phyloP scores from a whole-genome alignment of 495 filamentous ascomycete species.

The Aspergillus sclerotiicarbonarius region DNA sequence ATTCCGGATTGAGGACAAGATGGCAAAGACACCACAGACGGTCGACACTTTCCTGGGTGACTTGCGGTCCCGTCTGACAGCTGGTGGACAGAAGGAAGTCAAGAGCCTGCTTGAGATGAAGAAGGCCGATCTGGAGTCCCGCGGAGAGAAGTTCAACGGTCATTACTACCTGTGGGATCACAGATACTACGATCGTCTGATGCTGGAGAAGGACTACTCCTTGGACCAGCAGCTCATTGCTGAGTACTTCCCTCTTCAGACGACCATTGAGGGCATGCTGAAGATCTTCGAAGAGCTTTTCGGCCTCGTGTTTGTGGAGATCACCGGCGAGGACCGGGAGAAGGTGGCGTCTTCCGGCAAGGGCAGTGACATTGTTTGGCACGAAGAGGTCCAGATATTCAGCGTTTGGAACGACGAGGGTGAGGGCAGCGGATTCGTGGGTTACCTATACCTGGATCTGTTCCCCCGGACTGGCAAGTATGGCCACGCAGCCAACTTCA shows the following conservation, averaged over 20 bases:
- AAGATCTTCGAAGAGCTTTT: constrained; percentile 92
- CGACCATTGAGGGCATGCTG: constrained; percentile 86
- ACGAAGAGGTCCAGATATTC: constrained; percentile 67
- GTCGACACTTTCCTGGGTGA: constrained; percentile 84
- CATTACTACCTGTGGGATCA: constrained; percentile 92
- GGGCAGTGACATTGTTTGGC: constrained; percentile 67
- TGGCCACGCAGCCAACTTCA: constrained; percentile 75
- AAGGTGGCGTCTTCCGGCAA: constrained; percentile 55
- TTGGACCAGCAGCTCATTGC: constrained; percentile 87
- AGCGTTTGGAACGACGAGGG: constrained; percentile 69
- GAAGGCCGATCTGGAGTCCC: constrained; percentile 65
- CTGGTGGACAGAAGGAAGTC: constrained; percentile 77
- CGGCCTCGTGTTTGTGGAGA: constrained; percentile 85
- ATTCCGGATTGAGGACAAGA: constrained; percentile 92
- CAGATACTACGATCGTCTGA: constrained; percentile 82
- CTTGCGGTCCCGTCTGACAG: constrained; percentile 67
- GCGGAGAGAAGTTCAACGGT: constrained; percentile 59
- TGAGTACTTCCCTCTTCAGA: constrained; percentile 89
- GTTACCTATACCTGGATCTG: constrained; percentile 70
- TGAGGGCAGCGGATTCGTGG: constrained; percentile 64
- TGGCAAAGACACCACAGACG: constrained; percentile 88
- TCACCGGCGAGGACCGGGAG: constrained; percentile 59
- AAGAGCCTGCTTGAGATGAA: constrained; percentile 72
- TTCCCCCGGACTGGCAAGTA: constrained; percentile 68
- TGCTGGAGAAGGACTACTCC: constrained; percentile 87